Evolutionary conservation across 1,284 basidiomycete species (phyloP).

Genomic region (Microbotryum lychnidis-dioicae): DNA sequence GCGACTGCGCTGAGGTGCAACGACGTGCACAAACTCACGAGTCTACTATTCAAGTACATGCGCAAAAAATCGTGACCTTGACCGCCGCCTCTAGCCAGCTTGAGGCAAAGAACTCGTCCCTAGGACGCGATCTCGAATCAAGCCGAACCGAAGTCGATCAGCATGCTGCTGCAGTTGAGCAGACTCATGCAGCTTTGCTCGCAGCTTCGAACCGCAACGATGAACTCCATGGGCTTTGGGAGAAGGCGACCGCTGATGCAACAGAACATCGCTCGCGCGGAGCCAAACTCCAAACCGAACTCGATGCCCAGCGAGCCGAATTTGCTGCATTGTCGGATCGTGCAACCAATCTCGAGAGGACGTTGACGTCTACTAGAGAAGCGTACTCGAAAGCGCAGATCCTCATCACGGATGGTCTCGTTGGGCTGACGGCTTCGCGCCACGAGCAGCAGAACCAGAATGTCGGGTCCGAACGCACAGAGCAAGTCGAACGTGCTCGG

Average conservation of each 20-base stretch:
- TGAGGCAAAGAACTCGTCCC: conserved; percentile 65
- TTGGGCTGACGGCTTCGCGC: conserved; percentile 58
- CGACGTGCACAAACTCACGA: conserved; percentile 58
- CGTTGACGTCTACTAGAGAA: conserved; percentile 51
- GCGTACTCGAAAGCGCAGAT: conserved; percentile 78
- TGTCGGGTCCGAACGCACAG: neutral
- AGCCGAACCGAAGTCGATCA: conserved; percentile 62
- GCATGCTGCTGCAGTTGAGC: conserved; percentile 76
- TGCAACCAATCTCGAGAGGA: conserved; percentile 15
- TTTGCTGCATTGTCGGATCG: neutral
- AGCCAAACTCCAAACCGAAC: conserved; percentile 48
- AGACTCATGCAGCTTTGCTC: conserved; percentile 68
- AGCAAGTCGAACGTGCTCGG: conserved; percentile 43
- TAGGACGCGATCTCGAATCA: conserved; percentile 50
- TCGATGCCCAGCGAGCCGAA: conserved; percentile 17
- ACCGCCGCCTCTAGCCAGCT: conserved; percentile 67
- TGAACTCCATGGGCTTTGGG: conserved; percentile 70
- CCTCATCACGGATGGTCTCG: conserved; percentile 71
- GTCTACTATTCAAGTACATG: conserved; percentile 63
- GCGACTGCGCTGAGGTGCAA: conserved; percentile 66
- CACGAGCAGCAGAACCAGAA: neutral
- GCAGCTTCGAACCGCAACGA: conserved; percentile 67
- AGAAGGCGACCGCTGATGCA: conserved; percentile 59
- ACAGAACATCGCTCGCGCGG: conserved; percentile 38
- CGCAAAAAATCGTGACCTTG: conserved; percentile 64